phyloP scores from a whole-genome alignment of 495 filamentous ascomycete species.

The Penicillium longicatenatum region DNA sequence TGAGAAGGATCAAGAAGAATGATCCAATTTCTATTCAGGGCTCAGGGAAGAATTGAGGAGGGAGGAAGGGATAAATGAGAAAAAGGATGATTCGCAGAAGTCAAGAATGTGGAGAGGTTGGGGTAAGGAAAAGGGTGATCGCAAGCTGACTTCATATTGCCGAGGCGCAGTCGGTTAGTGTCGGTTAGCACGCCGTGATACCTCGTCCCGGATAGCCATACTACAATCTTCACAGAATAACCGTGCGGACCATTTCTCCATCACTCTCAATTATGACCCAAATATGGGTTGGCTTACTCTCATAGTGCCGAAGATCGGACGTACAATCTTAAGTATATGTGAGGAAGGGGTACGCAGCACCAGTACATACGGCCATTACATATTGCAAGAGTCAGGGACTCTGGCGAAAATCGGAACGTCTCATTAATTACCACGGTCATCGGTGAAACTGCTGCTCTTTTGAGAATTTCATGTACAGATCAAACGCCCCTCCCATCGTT shows the following conservation, averaged over 20 bases:
- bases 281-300: too few relatives aligned
- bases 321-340: neutral
- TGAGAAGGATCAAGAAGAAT: constrained; percentile 12
- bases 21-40: constrained; percentile 14
- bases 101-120: constrained; percentile 18
- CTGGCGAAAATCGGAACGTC: neutral
- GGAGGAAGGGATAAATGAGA: constrained; percentile 12
- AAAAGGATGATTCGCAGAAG: constrained; percentile 1
- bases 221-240: neutral
- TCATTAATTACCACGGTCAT: neutral
- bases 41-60: constrained; percentile 5
- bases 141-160: constrained; percentile 31
- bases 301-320: neutral
- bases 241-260: neutral
- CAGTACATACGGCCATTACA: too few relatives aligned
- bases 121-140: constrained; percentile 13
- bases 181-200: constrained; percentile 12
- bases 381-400: neutral
- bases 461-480: neutral
- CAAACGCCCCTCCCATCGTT: neutral
- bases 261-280: too few relatives aligned
- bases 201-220: neutral
- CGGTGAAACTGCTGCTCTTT: neutral
- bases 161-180: constrained; percentile 35
- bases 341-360: too few relatives aligned